These are phyloP conservation scores for Aureobasidium sp. DNA, from an alignment of 2,329 filamentous ascomycete species.

Conservation along the genomic window DNA sequence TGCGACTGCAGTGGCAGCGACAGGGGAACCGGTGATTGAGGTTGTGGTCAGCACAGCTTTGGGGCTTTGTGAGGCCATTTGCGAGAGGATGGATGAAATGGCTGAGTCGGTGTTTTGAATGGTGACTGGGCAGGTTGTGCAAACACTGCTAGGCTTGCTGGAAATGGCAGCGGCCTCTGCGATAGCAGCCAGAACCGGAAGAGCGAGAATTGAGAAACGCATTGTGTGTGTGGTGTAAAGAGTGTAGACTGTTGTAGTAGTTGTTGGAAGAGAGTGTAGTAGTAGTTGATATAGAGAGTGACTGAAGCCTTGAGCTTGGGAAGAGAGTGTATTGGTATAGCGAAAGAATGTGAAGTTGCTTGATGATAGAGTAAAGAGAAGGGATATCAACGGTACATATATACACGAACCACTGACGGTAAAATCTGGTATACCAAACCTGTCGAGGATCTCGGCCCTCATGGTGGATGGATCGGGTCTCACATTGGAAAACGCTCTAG, in stretches of 20 bases:
- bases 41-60: constrained; percentile 11
- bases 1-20: constrained; percentile 15
- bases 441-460: neutral
- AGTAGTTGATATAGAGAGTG: neutral
- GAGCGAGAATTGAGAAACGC: constrained; percentile 3
- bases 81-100: neutral
- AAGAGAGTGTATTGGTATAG: neutral
- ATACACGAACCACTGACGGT: neutral
- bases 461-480: constrained; percentile 4
- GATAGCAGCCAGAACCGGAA: neutral
- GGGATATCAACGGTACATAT: neutral
- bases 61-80: constrained; percentile 8
- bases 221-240: neutral
- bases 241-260: neutral
- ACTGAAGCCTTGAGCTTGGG: neutral
- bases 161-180: constrained; percentile 1
- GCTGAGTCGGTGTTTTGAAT: neutral
- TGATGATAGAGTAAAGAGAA: neutral
- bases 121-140: constrained; percentile 3
- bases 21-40: constrained; percentile 13
- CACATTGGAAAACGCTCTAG: neutral
- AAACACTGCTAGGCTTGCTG: neutral
- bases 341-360: neutral
- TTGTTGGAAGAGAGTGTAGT: neutral
- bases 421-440: neutral